Base-by-base conservation (phyloP, 2,329 filamentous ascomycete species). In the Xylariaceae sp. region DNA sequence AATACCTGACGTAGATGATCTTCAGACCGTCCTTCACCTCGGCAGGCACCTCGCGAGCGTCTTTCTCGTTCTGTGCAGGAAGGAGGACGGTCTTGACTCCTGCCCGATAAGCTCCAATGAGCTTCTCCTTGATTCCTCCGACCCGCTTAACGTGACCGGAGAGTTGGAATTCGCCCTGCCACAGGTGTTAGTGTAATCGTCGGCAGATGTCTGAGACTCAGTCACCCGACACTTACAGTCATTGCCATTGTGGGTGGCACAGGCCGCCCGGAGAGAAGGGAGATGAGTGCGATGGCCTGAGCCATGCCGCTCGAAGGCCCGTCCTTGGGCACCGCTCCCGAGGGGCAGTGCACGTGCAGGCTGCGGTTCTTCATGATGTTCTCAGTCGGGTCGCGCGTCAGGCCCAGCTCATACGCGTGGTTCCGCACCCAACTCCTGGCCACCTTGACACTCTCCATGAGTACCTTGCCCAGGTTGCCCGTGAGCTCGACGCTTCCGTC, bases 41-140 rank as follows among this genome's bases (percentile, higher is more conserved):
- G 47, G 83, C 74, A 0, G 92, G 92, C 39, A 97, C 70, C 64
- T 97, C 90, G 63, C 85, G 85, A 42, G 85, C 83, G 59, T 98
- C 92, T 66, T 97, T 97, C 48, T 82, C 76, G 61, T 98, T 98
- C 52, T 86, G 83, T 21, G 83, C 76, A 3, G 92, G 92, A 6
- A 98, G 69, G 44, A 98, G 63, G 6, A 98, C 90, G 21, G 87
- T 90, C 73, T 95, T 94, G 46, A 98, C 90, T 18, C 92, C 92
- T 2, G 92, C 92, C 39, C 90, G 77, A 58, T 94, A 71, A 7
- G 92, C 92, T 15, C 92, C 92, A 58, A 98, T 97, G 37, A 97
- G 73, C 65, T 98, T 98, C 76, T 98, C 90, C 67, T 97, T 96
- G 68, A 98, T 97, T 13, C 92, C 92, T 37, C 92, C 92, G 24